phyloP scores from a whole-genome alignment of 768 basidiomycete genomes.

The Calvatia gigantea region DNA sequence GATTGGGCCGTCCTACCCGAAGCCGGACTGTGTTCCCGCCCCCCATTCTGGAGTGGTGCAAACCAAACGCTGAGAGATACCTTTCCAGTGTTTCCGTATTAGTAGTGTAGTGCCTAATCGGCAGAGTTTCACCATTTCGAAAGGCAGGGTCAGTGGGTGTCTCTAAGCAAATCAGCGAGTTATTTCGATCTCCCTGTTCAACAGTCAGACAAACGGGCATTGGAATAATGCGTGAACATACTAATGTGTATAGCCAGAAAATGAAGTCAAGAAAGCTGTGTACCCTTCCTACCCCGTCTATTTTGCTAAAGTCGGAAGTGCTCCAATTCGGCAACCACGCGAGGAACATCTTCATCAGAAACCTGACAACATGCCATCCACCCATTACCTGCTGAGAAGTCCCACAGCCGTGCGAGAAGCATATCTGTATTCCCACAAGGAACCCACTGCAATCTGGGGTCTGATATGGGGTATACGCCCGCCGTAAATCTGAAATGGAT shows the following conservation, averaged over 20 bases:
- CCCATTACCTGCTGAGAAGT: not conserved
- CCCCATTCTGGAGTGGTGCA: too few species aligned
- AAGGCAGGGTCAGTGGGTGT: too few species aligned
- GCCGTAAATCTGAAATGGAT: not conserved
- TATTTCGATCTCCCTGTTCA: too few species aligned
- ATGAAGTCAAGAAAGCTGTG: not conserved
- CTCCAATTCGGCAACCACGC: not conserved
- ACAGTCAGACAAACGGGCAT: too few species aligned
- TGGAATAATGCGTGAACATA: not conserved
- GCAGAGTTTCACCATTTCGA: too few species aligned
- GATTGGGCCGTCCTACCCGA: too few species aligned
- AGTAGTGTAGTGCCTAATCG: too few species aligned
- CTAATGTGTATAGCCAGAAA: not conserved
- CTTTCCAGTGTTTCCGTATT: too few species aligned
- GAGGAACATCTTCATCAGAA: not conserved
- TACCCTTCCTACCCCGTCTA: not conserved
- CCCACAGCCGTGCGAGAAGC: not conserved
- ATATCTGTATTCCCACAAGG: not conserved
- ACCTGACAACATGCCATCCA: not conserved
- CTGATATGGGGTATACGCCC: not conserved
- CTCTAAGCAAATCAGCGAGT: too few species aligned
- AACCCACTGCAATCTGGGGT: not conserved
- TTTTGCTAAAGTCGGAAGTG: not conserved
- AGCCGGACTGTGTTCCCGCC: too few species aligned
- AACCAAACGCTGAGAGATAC: too few species aligned